Evolutionary conservation across 2,329 filamentous ascomycete genomes (phyloP).

Genomic region (Ilyonectria destructans): DNA sequence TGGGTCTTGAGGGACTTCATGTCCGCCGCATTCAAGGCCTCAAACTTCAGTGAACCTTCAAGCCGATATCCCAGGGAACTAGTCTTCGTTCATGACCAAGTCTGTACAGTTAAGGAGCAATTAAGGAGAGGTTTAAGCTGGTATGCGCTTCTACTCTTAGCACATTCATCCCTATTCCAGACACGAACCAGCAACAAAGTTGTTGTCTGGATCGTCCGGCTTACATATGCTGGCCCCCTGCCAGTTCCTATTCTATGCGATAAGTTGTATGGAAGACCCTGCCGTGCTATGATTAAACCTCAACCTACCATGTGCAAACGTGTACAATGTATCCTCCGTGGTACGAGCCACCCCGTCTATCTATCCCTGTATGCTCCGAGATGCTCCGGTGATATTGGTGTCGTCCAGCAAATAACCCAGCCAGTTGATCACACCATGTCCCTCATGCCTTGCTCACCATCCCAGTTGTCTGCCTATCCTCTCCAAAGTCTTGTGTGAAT

Average conservation of each 20-base stretch:
- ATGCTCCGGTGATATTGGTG: conserved; percentile 1
- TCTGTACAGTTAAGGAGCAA: not conserved
- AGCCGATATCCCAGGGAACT: too few relatives aligned
- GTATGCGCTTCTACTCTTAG: not conserved
- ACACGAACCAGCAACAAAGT: not conserved
- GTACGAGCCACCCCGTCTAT: conserved; percentile 2
- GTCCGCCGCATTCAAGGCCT: too few relatives aligned
- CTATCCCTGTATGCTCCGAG: conserved; percentile 4
- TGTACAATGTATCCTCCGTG: not conserved
- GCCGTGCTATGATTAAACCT: not conserved
- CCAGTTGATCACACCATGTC: not conserved
- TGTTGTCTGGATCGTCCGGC: not conserved
- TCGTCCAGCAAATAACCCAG: not conserved
- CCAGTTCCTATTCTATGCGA: not conserved
- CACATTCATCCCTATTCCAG: not conserved
- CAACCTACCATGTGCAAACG: not conserved
- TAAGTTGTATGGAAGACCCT: not conserved
- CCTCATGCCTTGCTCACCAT: conserved; percentile 51
- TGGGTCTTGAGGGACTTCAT: too few relatives aligned
- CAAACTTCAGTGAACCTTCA: too few relatives aligned
- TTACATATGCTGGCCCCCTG: not conserved
- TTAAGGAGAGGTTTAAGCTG: not conserved
- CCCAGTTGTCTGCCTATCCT: conserved; percentile 50
- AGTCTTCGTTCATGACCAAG: too few relatives aligned
- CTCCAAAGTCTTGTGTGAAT: conserved; percentile 70